Conservation (phyloP, 805 yeast genomes). For the Kodamaea jinghongensis region DNA sequence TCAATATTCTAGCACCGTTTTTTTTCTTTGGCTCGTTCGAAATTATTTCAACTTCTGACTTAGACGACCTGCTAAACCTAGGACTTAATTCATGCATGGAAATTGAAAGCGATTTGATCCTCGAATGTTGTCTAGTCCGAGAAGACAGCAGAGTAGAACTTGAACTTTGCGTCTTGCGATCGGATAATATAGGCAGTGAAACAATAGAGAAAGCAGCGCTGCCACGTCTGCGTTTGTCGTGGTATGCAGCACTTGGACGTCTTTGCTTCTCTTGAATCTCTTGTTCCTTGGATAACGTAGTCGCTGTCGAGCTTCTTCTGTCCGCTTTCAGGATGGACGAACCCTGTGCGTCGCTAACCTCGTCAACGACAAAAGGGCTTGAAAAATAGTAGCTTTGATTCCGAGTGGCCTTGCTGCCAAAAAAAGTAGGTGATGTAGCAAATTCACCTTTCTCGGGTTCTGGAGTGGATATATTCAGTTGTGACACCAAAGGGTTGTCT, state of each 20-base stretch:
- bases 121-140: slow-evolving; percentile 14
- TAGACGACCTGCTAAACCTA: slow-evolving; percentile 12
- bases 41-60: slow-evolving; percentile 6
- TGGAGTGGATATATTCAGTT: not conserved
- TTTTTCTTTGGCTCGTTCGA: slow-evolving; percentile 13
- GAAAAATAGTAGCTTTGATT: not conserved
- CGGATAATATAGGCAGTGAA: slow-evolving; percentile 9
- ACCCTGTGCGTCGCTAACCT: not conserved
- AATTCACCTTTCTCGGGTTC: slow-evolving; percentile 1
- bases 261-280: slow-evolving; percentile 4
- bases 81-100: slow-evolving; percentile 20
- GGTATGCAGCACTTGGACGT: slow-evolving; percentile 11
- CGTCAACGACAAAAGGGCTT: not conserved
- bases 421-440: slow-evolving; percentile 4
- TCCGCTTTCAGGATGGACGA: not conserved
- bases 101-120: slow-evolving; percentile 21
- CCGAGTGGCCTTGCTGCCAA: not conserved
- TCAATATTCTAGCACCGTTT: slow-evolving; percentile 18
- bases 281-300: slow-evolving; percentile 2
- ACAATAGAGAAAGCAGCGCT: slow-evolving; percentile 11
- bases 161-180: slow-evolving; percentile 1
- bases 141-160: not conserved
- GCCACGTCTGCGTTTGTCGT: slow-evolving; percentile 7
- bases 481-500: not conserved
- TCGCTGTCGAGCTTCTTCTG: slow-evolving; percentile 5